Percentiles rank a stretch among this genome's conserved stretches.
These are phyloP conservation scores for Ophiostoma australiae DNA, from an alignment of 2,329 filamentous ascomycete genomes.

Conservation along the genomic window DNA sequence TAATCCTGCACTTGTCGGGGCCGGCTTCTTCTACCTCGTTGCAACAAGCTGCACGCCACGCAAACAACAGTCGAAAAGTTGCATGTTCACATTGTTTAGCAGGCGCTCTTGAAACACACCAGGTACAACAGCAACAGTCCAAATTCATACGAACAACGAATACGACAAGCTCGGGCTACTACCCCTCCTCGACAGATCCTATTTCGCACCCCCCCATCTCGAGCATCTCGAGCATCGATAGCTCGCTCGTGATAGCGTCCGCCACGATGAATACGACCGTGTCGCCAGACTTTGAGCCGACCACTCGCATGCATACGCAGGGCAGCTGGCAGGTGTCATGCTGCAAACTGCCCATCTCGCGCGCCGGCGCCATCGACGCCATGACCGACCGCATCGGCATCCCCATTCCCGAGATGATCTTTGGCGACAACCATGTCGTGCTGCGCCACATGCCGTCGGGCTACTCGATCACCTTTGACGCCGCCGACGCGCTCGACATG, in stretches of 20 bases:
- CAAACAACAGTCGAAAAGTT: neutral
- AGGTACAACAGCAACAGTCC: neutral
- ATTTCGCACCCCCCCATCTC: neutral
- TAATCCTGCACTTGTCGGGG: neutral
- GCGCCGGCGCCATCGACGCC: conserved; percentile 80
- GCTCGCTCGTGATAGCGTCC: neutral
- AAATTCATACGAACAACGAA: neutral
- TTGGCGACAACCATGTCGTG: conserved; percentile 83
- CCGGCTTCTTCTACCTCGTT: neutral
- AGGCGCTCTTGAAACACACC: neutral
- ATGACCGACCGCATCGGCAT: conserved; percentile 77
- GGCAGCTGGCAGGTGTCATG: conserved; percentile 69
- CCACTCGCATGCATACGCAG: conserved; percentile 41
- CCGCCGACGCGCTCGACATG: conserved; percentile 78
- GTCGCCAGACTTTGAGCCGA: neutral
- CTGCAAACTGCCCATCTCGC: conserved; percentile 91
- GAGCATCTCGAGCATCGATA: neutral
- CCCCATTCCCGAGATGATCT: conserved; percentile 96
- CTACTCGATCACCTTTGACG: conserved; percentile 77
- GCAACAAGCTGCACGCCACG: neutral
- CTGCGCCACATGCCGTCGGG: conserved; percentile 68
- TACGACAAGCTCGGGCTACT: neutral
- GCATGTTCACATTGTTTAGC: neutral
- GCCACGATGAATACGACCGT: neutral
- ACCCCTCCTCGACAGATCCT: neutral